Evolutionary conservation across 805 yeast species (phyloP), one percentile per base, ranked within the genome.

Genomic region (Monosporozyma siamensis): DNA sequence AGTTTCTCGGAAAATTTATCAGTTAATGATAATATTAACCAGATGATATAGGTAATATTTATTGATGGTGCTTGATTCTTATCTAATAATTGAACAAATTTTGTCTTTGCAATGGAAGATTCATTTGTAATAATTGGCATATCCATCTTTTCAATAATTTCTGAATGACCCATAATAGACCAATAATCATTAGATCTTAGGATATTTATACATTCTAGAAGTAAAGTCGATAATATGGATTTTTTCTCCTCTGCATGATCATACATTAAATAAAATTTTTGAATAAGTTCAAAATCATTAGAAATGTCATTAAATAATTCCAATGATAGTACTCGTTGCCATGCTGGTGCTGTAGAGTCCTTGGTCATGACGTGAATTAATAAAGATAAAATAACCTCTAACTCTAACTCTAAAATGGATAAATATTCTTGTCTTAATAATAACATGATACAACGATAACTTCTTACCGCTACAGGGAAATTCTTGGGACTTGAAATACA

Each of bases 321-420:
- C 37, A 87, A 61, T 1, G 88, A 75, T 11, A 88, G 59, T 2
- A 78, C 71, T 46, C 78, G 77, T 48, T 83, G 85, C 97, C 97
- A 90, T 6, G 54, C 44, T 2, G 80, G 78, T 2, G 73, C 53
- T 0, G 71, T 70, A 0, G 79, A 70, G 5, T 76, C 78, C 26
- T 69, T 67, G 1, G 80, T 69, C n/a, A 85, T 55, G n/a, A 75
- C 71, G 55, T 84, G 94, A 14, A 83, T 84, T 26, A 88, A 61
- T 21, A 83, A 67, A 0, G 94, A 79, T 12, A 90, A 63, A 2
- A 89, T 76, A 6, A 87, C 88, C 54, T 88, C 96, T 21, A 84
- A 71, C 59, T 90, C 97, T 25, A 82, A 72, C 40, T 76, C 81
- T 29, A 90, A 62, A 6, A 77, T 70, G 0, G 69, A 62, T 17